Conservation (phyloP, 305 asterid species). For the Andrographis paniculata region DNA sequence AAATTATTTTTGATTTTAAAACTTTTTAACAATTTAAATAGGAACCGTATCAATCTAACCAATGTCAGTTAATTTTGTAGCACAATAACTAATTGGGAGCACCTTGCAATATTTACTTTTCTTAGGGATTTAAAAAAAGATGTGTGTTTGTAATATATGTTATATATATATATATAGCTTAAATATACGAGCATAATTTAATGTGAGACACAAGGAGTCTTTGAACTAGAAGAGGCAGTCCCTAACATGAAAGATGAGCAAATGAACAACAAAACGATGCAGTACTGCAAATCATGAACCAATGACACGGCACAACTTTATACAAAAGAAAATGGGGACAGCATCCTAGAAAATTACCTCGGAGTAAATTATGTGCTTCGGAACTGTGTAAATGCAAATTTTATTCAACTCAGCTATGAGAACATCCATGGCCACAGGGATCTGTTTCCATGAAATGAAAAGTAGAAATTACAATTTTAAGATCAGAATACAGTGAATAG, state of each 20-base stretch:
- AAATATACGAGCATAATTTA: too few species aligned
- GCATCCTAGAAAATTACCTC: conserved; percentile 31
- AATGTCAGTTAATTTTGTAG: too few species aligned
- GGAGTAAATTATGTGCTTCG: conserved; percentile 62
- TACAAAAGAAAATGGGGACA: not conserved
- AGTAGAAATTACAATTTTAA: conserved; percentile 1
- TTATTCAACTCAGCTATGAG: conserved; percentile 70
- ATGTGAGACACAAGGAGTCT: conserved; percentile 5
- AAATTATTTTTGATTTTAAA: too few species aligned
- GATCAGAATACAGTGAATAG: not conserved
- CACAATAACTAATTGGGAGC: too few species aligned
- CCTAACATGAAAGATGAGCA: conserved; percentile 3
- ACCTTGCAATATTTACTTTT: too few species aligned
- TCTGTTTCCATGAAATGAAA: conserved; percentile 26
- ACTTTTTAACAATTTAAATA: too few species aligned
- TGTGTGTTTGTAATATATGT: too few species aligned
- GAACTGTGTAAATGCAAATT: conserved; percentile 80
- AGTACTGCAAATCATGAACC: conserved; percentile 4
- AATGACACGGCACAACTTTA: conserved; percentile 2
- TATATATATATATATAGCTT: too few species aligned
- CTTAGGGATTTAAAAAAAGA: too few species aligned
- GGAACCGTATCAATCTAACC: too few species aligned
- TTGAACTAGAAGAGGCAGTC: conserved; percentile 4
- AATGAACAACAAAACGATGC: not conserved
- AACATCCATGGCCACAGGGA: conserved; percentile 69